Conservation (phyloP, 176 grass and related monocot species). For the Stipa capillata region DNA sequence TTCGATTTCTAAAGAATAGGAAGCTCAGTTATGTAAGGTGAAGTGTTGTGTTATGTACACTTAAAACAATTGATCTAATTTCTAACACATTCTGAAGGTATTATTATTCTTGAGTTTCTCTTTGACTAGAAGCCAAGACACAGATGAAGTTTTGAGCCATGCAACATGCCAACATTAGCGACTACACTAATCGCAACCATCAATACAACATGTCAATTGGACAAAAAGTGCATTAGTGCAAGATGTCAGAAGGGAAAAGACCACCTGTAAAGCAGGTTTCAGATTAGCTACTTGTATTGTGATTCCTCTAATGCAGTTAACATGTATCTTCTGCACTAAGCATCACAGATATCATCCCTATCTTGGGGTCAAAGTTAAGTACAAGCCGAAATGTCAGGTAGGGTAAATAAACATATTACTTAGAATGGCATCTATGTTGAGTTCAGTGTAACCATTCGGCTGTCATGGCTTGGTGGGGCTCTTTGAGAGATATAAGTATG, state of each 20-base stretch:
- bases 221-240: not conserved
- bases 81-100: not conserved
- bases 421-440: not conserved
- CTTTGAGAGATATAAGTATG: not conserved
- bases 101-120: not conserved
- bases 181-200: not conserved
- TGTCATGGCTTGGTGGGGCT: not conserved
- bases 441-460: not conserved
- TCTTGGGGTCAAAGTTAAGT: not conserved
- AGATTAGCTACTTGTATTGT: not conserved
- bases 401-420: not conserved
- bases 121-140: not conserved
- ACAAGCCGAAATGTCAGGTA: not conserved
- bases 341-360: not conserved
- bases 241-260: not conserved
- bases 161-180: not conserved
- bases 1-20: not conserved
- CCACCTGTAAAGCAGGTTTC: not conserved
- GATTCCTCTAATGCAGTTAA: not conserved
- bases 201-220: not conserved
- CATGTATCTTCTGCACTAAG: not conserved
- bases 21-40: not conserved
- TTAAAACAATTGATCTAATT: not conserved
- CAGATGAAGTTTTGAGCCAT: not conserved
- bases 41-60: not conserved